Percentiles rank a stretch among this genome's conserved stretches.
phyloP scores from a whole-genome alignment of 2,329 filamentous ascomycete genomes.

The Nothophoma quercina region DNA sequence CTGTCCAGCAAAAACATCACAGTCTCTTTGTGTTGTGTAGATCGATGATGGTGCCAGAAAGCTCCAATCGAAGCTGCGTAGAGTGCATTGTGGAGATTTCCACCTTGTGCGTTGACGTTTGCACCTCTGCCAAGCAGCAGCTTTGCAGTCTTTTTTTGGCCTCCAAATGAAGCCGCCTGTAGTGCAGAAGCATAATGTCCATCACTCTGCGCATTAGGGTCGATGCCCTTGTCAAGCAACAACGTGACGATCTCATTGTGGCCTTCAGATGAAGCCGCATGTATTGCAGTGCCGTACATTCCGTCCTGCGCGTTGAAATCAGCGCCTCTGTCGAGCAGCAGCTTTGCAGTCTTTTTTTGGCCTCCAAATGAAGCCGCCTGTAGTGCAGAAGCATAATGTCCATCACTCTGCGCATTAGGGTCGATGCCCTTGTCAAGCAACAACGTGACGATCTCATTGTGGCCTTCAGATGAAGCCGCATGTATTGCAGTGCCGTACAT shows the following conservation, averaged over 20 bases:
- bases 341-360: too few species aligned
- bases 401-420: background rate
- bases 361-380: too few species aligned
- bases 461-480: background rate
- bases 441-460: background rate
- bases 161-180: slow-evolving; percentile 19
- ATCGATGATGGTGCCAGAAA: too few species aligned
- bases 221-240: slow-evolving; percentile 20
- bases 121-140: slow-evolving; percentile 21
- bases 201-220: slow-evolving; percentile 24
- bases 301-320: slow-evolving; percentile 25
- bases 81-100: slow-evolving; percentile 2
- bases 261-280: slow-evolving; percentile 28
- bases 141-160: slow-evolving; percentile 18
- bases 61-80: slow-evolving; percentile 13
- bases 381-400: too few species aligned
- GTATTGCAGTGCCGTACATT: slow-evolving; percentile 26
- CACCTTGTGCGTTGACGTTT: slow-evolving; percentile 52
- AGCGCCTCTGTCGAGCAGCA: slow-evolving; percentile 27
- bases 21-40: too few species aligned
- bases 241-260: slow-evolving; percentile 28
- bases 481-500: background rate
- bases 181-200: slow-evolving; percentile 24
- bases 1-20: slow-evolving; percentile 6
- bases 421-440: background rate